phyloP scores from a whole-genome alignment of 2,329 filamentous ascomycete genomes.

The Beauveria rudraprayagi region DNA sequence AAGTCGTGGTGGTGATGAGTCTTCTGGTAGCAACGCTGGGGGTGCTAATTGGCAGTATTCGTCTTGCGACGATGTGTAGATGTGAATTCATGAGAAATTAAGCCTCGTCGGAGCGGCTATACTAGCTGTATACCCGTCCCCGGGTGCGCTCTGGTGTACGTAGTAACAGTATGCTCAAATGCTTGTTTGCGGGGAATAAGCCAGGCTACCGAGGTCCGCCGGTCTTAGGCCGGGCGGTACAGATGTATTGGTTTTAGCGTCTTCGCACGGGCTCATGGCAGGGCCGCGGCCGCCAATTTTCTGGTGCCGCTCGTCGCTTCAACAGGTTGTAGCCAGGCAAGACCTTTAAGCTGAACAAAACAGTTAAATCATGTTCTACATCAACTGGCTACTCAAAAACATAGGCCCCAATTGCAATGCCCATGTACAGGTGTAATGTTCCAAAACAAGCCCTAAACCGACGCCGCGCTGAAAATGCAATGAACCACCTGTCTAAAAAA shows the following conservation, averaged over 20 bases:
- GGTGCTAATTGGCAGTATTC: background rate
- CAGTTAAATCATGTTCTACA: background rate
- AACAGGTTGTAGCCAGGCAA: background rate
- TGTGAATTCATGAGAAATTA: background rate
- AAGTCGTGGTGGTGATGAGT: background rate
- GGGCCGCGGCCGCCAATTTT: background rate
- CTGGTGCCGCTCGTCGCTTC: background rate
- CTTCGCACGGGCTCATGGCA: background rate
- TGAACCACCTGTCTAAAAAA: background rate
- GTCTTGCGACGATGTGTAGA: constrained; percentile 4
- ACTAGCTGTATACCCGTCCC: constrained; percentile 4
- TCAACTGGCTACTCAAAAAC: background rate
- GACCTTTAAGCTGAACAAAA: background rate
- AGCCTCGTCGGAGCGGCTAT: background rate
- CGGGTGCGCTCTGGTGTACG: background rate
- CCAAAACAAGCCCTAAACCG: background rate
- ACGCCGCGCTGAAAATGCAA: constrained; percentile 7
- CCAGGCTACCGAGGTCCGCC: background rate
- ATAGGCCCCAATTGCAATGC: background rate
- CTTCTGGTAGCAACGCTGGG: background rate
- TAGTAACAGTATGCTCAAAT: background rate
- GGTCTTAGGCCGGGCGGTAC: background rate
- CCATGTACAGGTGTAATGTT: background rate
- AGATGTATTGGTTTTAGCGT: background rate
- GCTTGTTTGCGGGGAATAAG: constrained; percentile 4